Conservation (phyloP, 2,329 filamentous ascomycete genomes). For the Leptographium wingfieldii region DNA sequence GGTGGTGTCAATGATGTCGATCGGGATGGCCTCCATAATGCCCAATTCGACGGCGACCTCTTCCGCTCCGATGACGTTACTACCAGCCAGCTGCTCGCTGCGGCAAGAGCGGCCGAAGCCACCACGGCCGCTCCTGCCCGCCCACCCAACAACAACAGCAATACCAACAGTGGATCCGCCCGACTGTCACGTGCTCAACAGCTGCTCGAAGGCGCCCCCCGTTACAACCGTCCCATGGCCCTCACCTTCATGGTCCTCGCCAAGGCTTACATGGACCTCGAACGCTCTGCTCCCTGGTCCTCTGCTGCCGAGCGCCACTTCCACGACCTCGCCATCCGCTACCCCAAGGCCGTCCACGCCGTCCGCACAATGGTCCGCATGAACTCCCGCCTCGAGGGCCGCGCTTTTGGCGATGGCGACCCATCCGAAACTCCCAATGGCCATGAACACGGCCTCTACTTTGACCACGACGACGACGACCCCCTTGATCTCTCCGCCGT, state of each 20-base stretch:
- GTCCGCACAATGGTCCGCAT: conserved; percentile 18
- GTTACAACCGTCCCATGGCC: conserved; percentile 26
- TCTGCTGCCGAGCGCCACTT: conserved; percentile 27
- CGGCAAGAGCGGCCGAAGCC: not conserved
- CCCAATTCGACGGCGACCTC: too few species aligned
- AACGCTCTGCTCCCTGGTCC: conserved; percentile 36
- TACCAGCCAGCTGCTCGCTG: not conserved
- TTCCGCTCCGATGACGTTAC: not conserved
- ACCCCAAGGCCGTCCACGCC: conserved; percentile 28
- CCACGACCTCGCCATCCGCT: conserved; percentile 24
- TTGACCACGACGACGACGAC: not conserved
- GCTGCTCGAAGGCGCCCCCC: conserved; percentile 24
- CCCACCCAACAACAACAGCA: not conserved
- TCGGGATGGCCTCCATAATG: too few species aligned
- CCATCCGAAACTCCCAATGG: not conserved
- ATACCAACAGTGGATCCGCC: not conserved
- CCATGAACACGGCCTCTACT: not conserved
- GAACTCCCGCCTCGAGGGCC: conserved; percentile 14
- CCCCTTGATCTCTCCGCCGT: too few species aligned
- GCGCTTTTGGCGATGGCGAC: conserved; percentile 10
- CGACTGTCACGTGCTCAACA: conserved; percentile 15
- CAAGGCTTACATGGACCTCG: conserved; percentile 36
- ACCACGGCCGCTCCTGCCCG: not conserved
- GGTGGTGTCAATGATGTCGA: too few species aligned
- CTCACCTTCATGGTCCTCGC: conserved; percentile 36